Conservation (phyloP, 768 basidiomycete species). For the Suillus lakei region DNA sequence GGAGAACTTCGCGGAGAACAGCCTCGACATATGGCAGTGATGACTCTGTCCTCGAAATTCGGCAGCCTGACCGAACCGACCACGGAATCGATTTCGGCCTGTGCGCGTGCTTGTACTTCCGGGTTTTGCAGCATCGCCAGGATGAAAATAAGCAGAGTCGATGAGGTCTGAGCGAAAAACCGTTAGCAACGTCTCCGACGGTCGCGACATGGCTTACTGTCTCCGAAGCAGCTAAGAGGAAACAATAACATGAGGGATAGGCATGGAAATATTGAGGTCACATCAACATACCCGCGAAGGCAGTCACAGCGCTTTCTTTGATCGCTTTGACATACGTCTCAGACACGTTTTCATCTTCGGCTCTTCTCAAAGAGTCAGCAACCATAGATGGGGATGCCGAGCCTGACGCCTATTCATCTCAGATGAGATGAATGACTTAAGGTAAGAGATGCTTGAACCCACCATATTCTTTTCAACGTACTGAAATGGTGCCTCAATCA, state of each 20-base stretch:
- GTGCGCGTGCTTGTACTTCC: slow-evolving; percentile 41
- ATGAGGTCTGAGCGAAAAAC: slow-evolving; percentile 30
- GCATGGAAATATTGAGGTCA: background rate
- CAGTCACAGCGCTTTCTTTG: slow-evolving; percentile 34
- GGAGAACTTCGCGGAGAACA: slow-evolving; percentile 35
- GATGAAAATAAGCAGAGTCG: slow-evolving; percentile 35
- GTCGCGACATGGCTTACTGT: slow-evolving; percentile 23
- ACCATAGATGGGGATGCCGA: slow-evolving; percentile 34
- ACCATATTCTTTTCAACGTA: slow-evolving; percentile 39
- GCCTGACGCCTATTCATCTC: slow-evolving; percentile 24
- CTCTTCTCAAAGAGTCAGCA: slow-evolving; percentile 22
- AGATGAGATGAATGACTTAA: background rate
- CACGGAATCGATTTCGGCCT: slow-evolving; percentile 41
- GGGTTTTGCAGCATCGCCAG: slow-evolving; percentile 43
- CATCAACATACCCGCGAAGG: slow-evolving; percentile 28
- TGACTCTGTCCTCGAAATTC: slow-evolving; percentile 30
- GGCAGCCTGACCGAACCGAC: slow-evolving; percentile 37
- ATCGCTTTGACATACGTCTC: slow-evolving; percentile 23
- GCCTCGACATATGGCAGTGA: slow-evolving; percentile 34
- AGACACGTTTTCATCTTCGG: slow-evolving; percentile 8
- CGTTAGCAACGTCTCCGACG: background rate
- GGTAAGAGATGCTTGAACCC: slow-evolving; percentile 1
- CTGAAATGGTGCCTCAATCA: slow-evolving; percentile 36
- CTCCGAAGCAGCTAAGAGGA: slow-evolving; percentile 30
- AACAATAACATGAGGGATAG: background rate